Conservation (phyloP, 192 early-diverging fungal species). For the Backusella tarrabulga region DNA sequence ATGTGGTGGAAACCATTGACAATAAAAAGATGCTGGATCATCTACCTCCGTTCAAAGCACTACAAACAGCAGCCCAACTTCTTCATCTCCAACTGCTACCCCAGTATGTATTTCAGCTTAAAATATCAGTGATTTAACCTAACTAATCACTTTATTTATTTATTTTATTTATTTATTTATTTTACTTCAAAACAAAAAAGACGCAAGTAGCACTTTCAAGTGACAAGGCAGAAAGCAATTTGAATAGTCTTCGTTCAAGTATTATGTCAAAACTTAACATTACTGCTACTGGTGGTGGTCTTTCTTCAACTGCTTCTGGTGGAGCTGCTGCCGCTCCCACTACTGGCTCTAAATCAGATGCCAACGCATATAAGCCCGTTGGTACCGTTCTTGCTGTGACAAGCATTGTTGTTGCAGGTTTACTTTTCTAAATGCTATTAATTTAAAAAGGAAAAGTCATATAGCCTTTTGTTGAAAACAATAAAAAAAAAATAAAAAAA, state of each 20-base stretch:
- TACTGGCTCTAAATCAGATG: background rate
- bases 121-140: background rate
- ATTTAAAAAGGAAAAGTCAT: background rate
- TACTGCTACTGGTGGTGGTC: background rate
- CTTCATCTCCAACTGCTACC: background rate
- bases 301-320: background rate
- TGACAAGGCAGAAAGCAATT: background rate
- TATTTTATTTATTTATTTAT: slow-evolving; percentile 17
- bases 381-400: background rate
- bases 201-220: background rate
- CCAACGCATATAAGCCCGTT: background rate
- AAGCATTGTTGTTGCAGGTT: background rate
- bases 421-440: background rate
- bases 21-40: background rate
- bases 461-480: background rate
- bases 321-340: background rate
- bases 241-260: background rate
- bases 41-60: background rate
- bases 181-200: background rate
- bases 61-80: background rate
- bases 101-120: background rate
- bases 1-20: background rate
- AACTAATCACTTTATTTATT: background rate
- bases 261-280: background rate
- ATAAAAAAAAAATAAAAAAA: background rate